phyloP scores from a whole-genome alignment of 306 rosid genomes.

The Dalbergia cultrata region DNA sequence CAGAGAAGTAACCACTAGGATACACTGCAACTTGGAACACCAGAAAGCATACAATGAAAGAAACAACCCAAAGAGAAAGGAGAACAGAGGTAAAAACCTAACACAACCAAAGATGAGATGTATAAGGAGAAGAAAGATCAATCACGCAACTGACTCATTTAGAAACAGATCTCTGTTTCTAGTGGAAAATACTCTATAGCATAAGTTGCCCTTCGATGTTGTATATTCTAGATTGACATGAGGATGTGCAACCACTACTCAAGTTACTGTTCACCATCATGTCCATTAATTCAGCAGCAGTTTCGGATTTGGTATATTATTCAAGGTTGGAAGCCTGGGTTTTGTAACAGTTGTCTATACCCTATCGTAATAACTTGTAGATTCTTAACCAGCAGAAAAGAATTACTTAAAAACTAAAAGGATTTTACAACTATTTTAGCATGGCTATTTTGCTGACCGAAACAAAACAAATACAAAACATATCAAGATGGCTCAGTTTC shows the following conservation, averaged over 20 bases:
- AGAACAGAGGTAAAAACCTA: background rate
- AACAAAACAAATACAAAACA: background rate
- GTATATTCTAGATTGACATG: background rate
- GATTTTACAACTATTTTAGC: background rate
- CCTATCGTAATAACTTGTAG: background rate
- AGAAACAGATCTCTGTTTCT: constrained; percentile 1
- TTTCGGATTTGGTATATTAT: constrained; percentile 3
- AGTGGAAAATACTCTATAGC: background rate
- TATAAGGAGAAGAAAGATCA: background rate
- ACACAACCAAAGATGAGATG: background rate
- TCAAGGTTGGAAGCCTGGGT: background rate
- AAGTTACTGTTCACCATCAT: background rate
- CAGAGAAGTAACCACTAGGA: background rate
- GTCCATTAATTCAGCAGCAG: constrained; percentile 9
- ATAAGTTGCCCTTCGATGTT: constrained; percentile 1
- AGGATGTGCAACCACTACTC: background rate
- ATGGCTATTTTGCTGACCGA: background rate
- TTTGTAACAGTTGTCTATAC: too few relatives aligned
- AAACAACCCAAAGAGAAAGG: constrained; percentile 1
- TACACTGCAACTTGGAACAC: constrained; percentile 4
- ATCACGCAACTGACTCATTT: background rate
- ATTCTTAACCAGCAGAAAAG: background rate
- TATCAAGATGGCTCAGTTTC: constrained; percentile 13
- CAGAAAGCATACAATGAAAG: constrained; percentile 11
- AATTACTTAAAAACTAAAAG: background rate